A percentile compares a stretch with the other conserved stretches of the same genome.
These are phyloP conservation scores for Santalum album DNA, from an alignment of 164 flowering plant species.

Conservation along the genomic window DNA sequence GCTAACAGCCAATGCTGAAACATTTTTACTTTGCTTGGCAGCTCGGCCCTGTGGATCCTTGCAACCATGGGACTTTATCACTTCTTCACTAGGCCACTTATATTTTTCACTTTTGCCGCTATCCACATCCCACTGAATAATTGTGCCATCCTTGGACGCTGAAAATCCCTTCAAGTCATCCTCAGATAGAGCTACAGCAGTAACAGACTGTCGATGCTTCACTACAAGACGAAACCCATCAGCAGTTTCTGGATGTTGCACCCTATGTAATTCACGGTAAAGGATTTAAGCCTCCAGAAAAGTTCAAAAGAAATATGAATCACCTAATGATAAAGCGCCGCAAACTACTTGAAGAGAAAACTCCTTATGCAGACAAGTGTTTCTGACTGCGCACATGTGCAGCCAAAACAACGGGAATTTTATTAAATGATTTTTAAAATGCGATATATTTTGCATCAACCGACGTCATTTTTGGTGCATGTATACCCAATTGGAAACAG, in stretches of 20 bases:
- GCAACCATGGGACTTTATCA: conserved; percentile 59
- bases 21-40: conserved; percentile 58
- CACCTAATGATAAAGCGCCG: too few species aligned
- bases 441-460: too few species aligned
- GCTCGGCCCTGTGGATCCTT: conserved; percentile 61
- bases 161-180: conserved; percentile 82
- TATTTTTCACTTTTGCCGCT: conserved; percentile 72
- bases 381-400: too few species aligned
- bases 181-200: conserved; percentile 72
- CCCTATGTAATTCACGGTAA: conserved; percentile 26
- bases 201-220: conserved; percentile 74
- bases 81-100: conserved; percentile 63
- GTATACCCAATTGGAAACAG: too few species aligned
- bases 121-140: conserved; percentile 81
- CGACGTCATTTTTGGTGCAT: too few species aligned
- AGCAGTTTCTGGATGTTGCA: conserved; percentile 42
- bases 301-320: too few species aligned
- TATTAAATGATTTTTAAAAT: too few species aligned
- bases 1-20: conserved; percentile 69
- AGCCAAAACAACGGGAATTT: too few species aligned
- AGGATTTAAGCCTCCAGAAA: neutral
- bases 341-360: too few species aligned
- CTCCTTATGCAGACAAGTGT: too few species aligned
- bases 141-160: conserved; percentile 89
- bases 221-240: conserved; percentile 49